Evolutionary conservation across 2,329 filamentous ascomycete species (phyloP).

Genomic region (Talaromyces verruculosus): DNA sequence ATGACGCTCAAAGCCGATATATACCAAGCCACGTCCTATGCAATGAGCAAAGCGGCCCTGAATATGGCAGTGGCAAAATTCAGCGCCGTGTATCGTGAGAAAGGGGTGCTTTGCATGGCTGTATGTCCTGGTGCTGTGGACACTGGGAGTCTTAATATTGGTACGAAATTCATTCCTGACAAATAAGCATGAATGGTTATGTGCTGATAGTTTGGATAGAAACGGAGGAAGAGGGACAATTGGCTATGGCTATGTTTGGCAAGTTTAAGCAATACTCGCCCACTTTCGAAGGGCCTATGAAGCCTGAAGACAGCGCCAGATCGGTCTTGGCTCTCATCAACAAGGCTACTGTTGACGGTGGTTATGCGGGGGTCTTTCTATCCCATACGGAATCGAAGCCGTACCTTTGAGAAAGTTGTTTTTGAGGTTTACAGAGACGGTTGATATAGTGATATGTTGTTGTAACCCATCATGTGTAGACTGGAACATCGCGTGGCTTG

Average conservation of each 20-base stretch:
- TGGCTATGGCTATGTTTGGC: conserved; percentile 12
- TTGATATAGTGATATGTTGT: too few species aligned
- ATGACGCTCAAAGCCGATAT: conserved; percentile 43
- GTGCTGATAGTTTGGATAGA: background rate
- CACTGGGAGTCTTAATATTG: conserved; percentile 35
- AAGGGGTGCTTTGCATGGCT: conserved; percentile 55
- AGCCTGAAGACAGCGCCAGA: conserved; percentile 39
- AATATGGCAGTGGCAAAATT: conserved; percentile 58
- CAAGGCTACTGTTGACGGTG: conserved; percentile 46
- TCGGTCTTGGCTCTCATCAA: conserved; percentile 33
- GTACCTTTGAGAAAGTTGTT: conserved; percentile 36
- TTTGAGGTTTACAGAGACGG: background rate
- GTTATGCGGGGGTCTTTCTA: conserved; percentile 52
- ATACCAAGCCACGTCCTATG: conserved; percentile 43
- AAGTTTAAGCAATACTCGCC: conserved; percentile 42
- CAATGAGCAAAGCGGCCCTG: conserved; percentile 53
- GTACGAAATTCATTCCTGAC: conserved; percentile 17
- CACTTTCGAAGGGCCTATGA: conserved; percentile 36
- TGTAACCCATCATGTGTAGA: too few species aligned
- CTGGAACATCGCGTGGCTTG: too few species aligned
- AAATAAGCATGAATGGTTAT: conserved; percentile 17
- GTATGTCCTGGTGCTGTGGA: conserved; percentile 58
- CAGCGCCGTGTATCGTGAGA: conserved; percentile 48
- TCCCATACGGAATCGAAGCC: conserved; percentile 55
- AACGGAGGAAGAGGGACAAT: conserved; percentile 13